These are phyloP conservation scores for Tetradesmus lagerheimii DNA, from an alignment of 139 green algal genomes.

Conservation along the genomic window DNA sequence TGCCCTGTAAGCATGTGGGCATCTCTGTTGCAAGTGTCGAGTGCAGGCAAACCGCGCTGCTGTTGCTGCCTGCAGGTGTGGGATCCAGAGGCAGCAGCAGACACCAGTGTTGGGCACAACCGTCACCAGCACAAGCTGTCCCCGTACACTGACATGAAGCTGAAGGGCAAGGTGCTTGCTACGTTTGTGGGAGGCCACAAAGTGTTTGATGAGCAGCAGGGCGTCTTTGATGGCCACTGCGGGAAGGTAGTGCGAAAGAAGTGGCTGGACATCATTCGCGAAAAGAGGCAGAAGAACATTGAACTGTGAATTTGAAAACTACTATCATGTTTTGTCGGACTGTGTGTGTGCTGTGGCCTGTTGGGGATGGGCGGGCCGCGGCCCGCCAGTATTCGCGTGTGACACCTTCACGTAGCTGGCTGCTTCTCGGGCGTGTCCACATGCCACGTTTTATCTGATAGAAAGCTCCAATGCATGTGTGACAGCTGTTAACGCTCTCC, in stretches of 20 bases:
- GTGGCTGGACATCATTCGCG: constrained; percentile 19
- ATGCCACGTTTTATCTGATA: background rate
- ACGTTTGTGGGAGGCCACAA: constrained; percentile 81
- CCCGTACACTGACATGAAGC: constrained; percentile 48
- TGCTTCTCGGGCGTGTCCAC: background rate
- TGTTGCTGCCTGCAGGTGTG: constrained; percentile 73
- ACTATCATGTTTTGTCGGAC: background rate
- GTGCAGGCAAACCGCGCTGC: no score
- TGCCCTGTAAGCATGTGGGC: background rate
- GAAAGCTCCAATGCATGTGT: background rate
- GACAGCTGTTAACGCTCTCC: background rate
- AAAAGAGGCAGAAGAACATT: constrained; percentile 17
- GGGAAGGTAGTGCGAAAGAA: constrained; percentile 26
- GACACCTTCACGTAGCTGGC: background rate
- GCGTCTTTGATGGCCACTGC: constrained; percentile 21
- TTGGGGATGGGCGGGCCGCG: background rate
- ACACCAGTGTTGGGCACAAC: constrained; percentile 66
- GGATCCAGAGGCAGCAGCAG: constrained; percentile 75
- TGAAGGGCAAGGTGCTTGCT: constrained; percentile 77
- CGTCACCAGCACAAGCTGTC: constrained; percentile 80
- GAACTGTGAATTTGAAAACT: background rate
- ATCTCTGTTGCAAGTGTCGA: background rate
- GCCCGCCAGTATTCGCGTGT: background rate
- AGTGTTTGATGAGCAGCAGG: constrained; percentile 31
- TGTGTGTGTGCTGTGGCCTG: background rate